phyloP scores from a whole-genome alignment of 2,329 filamentous ascomycete genomes.

The Talaromyces sp. region DNA sequence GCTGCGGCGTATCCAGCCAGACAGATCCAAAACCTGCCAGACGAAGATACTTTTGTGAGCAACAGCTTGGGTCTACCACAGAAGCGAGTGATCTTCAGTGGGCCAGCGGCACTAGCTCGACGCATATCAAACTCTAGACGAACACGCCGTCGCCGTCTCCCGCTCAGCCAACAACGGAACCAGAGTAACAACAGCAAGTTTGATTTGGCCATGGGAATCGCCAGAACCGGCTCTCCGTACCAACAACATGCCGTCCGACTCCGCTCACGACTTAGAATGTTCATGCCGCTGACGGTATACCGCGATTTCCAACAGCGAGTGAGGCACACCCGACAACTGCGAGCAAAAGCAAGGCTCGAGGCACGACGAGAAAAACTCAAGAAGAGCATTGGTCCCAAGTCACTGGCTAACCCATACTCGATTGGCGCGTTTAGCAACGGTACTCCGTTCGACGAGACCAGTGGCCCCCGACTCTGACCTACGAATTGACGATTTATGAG shows the following conservation, averaged over 20 bases:
- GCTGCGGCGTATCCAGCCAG: conserved; percentile 20
- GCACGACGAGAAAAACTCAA: conserved; percentile 51
- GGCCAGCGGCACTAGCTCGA: conserved; percentile 31
- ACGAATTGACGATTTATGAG: conserved; percentile 8
- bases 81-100: conserved; percentile 41
- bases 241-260: conserved; percentile 22
- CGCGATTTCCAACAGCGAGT: conserved; percentile 47
- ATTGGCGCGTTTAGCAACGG: conserved; percentile 11
- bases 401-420: conserved; percentile 28
- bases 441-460: conserved; percentile 6
- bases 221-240: conserved; percentile 28
- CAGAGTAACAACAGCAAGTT: conserved; percentile 21
- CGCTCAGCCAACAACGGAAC: conserved; percentile 27
- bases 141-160: conserved; percentile 20
- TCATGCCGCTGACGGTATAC: conserved; percentile 49
- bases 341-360: conserved; percentile 46
- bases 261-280: conserved; percentile 41
- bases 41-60: conserved; percentile 45
- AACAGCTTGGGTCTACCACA: conserved; percentile 55
- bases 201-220: conserved; percentile 14
- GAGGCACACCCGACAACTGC: conserved; percentile 36
- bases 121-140: conserved; percentile 19
- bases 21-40: conserved; percentile 22
- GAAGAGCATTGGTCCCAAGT: conserved; percentile 49
- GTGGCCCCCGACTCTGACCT: neutral